Evolutionary conservation across 352 stramenopile species (phyloP).

Genomic region (Blastocystis hominis): DNA sequence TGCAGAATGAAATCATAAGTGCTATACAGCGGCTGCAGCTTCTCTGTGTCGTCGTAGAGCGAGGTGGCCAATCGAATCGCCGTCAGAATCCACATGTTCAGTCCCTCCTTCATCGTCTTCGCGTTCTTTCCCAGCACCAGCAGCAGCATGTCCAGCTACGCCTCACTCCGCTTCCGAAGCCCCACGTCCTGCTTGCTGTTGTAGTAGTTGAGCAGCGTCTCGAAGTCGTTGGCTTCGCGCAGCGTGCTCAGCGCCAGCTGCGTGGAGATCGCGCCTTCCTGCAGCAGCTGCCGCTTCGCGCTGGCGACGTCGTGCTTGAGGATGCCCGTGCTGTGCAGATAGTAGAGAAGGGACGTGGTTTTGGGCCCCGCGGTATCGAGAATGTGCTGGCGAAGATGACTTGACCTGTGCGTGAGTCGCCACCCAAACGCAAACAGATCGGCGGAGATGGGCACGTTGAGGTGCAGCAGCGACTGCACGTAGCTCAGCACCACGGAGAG

Average conservation of each 20-base stretch:
- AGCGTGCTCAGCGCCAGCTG: background rate
- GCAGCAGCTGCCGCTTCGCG: background rate
- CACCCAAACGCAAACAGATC: background rate
- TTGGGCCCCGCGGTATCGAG: background rate
- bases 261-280: background rate
- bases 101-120: background rate
- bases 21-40: background rate
- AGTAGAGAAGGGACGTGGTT: background rate
- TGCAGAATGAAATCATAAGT: conserved; percentile 39
- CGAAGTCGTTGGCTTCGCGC: background rate
- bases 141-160: conserved; percentile 13
- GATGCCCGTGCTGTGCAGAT: background rate
- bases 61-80: background rate
- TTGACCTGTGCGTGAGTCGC: background rate
- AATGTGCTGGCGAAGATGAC: background rate
- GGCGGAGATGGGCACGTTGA: background rate
- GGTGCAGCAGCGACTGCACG: background rate
- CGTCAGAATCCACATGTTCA: conserved; percentile 27
- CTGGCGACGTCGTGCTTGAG: background rate
- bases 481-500: conserved; percentile 8
- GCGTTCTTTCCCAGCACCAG: background rate
- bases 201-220: conserved; percentile 20
- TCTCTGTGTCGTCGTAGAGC: background rate
- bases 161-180: background rate
- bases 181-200: background rate